Base-by-base conservation (phyloP, 2,329 filamentous ascomycete species). In the Arachnomyces sp. region DNA sequence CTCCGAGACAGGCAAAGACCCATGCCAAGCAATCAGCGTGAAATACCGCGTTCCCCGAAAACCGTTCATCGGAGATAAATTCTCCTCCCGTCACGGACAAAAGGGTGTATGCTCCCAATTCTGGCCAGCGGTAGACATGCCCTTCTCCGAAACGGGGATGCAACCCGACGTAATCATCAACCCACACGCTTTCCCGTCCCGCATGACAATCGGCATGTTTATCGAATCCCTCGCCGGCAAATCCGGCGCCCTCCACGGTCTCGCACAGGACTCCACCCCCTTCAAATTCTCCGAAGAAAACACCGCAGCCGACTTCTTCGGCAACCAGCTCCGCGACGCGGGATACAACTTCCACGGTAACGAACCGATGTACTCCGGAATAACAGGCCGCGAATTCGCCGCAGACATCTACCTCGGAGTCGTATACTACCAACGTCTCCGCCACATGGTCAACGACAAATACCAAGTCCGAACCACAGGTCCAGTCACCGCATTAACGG, bases 371-470 rank as follows among this genome's bases (percentile, higher is more conserved):
- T 98, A 98, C 72, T 92, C 84, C 32, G 92, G 92, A 31, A 90
- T 96, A 61, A 98, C 92, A 0, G 92, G 92, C 46, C 81, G 94
- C 61, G 90, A 96, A 64, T 81, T 98, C 31, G 81, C 82, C 14
- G 90, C 88, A 5, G 92, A 98, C 60, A 96, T 98, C 57, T 98
- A 94, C 68, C 79, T 96, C 44, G 92, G 92, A 34, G 82, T 95
- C 8, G 92, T 98, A 45, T 96, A 96, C 74, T 98, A 98, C 73
- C 92, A 98, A 68, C 82, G 92, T 63, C 76, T 98, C 45, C 77
- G 92, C 62, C 92, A 98, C 81, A 98, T 98, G 92, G 92, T 98
- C 42, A 96, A 95, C 76, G 92, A 98, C 67, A 98, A 98, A 68
- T 98, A 86, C 74, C 92, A 98, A 65, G 92, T 96, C 41, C 82